Conservation (phyloP, 208 protist genomes). For the Endotrypanum monterogeii region DNA sequence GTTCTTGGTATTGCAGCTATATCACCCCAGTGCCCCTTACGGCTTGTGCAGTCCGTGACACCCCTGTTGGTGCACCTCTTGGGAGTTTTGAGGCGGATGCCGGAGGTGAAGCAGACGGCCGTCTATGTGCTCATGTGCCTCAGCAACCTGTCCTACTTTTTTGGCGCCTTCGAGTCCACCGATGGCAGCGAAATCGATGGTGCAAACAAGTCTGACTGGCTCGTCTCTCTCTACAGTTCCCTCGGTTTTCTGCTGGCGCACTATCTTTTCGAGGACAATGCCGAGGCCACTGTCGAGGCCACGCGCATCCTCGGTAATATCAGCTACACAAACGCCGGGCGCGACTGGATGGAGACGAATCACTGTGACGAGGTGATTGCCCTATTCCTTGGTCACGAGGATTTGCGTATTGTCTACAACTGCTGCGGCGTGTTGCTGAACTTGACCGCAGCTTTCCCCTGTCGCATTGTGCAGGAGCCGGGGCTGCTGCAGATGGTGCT, state of each 20-base stretch:
- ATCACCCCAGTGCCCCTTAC: constrained; percentile 47
- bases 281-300: constrained; percentile 76
- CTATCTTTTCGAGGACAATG: constrained; percentile 74
- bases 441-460: constrained; percentile 70
- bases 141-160: constrained; percentile 85
- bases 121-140: constrained; percentile 82
- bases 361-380: constrained; percentile 80
- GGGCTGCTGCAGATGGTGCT: constrained; percentile 70
- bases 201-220: constrained; percentile 4
- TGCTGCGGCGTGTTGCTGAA: constrained; percentile 82
- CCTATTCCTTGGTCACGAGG: constrained; percentile 79
- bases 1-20: constrained; percentile 67
- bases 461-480: constrained; percentile 60
- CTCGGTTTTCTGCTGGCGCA: constrained; percentile 61
- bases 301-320: constrained; percentile 80
- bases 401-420: constrained; percentile 83
- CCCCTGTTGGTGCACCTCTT: constrained; percentile 49
- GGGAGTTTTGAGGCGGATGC: constrained; percentile 37
- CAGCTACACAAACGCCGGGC: constrained; percentile 75
- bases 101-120: constrained; percentile 41
- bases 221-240: constrained; percentile 46
- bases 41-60: constrained; percentile 45
- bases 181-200: constrained; percentile 6
- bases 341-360: constrained; percentile 83
- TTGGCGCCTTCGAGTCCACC: constrained; percentile 46